Evolutionary conservation across 169 alveolate genomes (phyloP).

Genomic region (Plasmodium ovale): DNA sequence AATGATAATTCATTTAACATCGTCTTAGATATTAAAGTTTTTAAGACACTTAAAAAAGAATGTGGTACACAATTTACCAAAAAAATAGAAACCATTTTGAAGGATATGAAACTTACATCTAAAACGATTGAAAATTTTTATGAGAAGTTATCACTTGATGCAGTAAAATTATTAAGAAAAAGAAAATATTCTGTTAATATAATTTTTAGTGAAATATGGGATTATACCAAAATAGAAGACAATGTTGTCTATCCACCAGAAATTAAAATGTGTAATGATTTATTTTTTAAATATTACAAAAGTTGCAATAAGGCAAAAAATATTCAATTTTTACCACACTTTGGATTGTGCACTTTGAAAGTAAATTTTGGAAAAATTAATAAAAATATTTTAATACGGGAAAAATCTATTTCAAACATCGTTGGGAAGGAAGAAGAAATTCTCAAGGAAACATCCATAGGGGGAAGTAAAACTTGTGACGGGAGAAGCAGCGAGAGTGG

Average conservation of each 20-base stretch:
- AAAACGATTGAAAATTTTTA: constrained; percentile 40
- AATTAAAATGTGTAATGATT: constrained; percentile 50
- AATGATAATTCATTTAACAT: constrained; percentile 48
- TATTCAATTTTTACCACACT: constrained; percentile 45
- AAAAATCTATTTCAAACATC: background rate
- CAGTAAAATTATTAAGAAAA: constrained; percentile 14
- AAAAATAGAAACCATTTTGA: constrained; percentile 68
- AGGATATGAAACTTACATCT: constrained; percentile 59
- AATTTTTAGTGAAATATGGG: constrained; percentile 65
- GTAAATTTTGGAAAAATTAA: constrained; percentile 29
- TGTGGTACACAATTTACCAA: constrained; percentile 76
- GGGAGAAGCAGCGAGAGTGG: background rate
- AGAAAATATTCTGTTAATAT: constrained; percentile 51
- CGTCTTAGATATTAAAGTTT: constrained; percentile 53
- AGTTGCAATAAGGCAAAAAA: constrained; percentile 38
- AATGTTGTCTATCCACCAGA: constrained; percentile 29
- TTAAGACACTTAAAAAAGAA: constrained; percentile 73
- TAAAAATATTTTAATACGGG: background rate
- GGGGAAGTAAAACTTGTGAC: background rate
- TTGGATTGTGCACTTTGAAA: constrained; percentile 55
- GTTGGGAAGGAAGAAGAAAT: background rate
- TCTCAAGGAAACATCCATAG: background rate
- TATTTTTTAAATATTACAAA: constrained; percentile 38
- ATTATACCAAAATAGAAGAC: constrained; percentile 35
- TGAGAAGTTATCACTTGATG: constrained; percentile 8